phyloP scores from a whole-genome alignment of 352 stramenopile genomes.

The Globisporangium barbulae region DNA sequence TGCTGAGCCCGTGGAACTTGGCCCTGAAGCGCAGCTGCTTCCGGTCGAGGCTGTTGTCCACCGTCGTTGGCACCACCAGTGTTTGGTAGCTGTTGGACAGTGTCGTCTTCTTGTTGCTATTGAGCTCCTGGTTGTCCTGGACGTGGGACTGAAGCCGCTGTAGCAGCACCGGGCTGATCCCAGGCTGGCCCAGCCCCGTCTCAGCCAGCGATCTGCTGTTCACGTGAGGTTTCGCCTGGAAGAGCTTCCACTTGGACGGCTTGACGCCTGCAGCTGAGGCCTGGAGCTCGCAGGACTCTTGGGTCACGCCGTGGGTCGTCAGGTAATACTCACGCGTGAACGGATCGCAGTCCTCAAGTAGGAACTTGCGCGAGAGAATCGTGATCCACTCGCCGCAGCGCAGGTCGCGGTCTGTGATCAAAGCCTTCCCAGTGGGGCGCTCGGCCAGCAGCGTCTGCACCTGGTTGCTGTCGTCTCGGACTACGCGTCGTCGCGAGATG shows the following conservation, averaged over 20 bases:
- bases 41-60: constrained; percentile 32
- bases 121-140: constrained; percentile 20
- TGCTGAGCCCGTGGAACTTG: constrained; percentile 40
- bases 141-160: constrained; percentile 15
- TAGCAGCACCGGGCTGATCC: constrained; percentile 18
- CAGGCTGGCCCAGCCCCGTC: constrained; percentile 5
- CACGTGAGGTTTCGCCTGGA: constrained; percentile 22
- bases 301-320: constrained; percentile 73
- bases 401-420: constrained; percentile 67
- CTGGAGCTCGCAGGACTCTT: constrained; percentile 48
- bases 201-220: neutral
- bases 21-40: constrained; percentile 78
- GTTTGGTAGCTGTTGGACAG: constrained; percentile 13
- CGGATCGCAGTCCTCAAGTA: constrained; percentile 89
- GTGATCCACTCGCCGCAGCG: constrained; percentile 80
- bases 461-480: constrained; percentile 27
- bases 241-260: constrained; percentile 56
- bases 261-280: neutral
- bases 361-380: constrained; percentile 82
- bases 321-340: constrained; percentile 92
- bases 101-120: neutral
- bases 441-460: constrained; percentile 10
- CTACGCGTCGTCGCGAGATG: constrained; percentile 71
- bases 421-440: constrained; percentile 20
- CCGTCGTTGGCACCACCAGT: constrained; percentile 33